These are phyloP conservation scores for Agaricales sp. DNA, from an alignment of 1,284 basidiomycete genomes.

Conservation along the genomic window DNA sequence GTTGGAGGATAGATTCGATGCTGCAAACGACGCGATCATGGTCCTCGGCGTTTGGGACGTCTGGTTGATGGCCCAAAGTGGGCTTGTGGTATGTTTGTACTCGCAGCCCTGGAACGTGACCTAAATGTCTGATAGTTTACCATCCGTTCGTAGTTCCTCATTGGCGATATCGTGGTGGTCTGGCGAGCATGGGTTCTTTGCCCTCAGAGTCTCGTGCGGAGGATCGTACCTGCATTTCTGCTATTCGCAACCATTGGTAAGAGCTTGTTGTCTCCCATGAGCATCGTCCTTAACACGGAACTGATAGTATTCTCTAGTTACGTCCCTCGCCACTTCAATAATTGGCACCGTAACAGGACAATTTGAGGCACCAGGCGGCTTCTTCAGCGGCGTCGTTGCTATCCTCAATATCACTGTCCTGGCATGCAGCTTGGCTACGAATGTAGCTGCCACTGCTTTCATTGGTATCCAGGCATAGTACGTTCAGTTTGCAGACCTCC, in stretches of 20 bases:
- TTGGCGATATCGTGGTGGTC: background rate
- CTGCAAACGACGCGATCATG: background rate
- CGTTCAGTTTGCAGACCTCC: too few relatives aligned
- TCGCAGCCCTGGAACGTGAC: background rate
- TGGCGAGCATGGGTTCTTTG: background rate
- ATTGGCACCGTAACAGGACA: background rate
- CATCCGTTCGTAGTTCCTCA: background rate
- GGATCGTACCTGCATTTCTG: background rate
- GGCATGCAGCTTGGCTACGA: background rate
- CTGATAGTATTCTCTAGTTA: background rate
- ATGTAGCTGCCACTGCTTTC: too few relatives aligned
- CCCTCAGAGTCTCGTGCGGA: background rate
- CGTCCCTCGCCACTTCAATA: background rate
- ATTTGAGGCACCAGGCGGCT: background rate
- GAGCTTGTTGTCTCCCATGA: background rate
- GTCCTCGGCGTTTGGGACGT: background rate
- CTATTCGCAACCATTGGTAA: background rate
- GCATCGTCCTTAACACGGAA: too few relatives aligned
- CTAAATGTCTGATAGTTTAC: background rate
- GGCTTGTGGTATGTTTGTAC: background rate
- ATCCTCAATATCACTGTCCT: background rate
- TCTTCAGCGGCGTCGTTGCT: background rate
- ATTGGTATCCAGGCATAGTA: too few relatives aligned
- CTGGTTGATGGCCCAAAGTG: background rate
- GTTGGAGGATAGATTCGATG: too few relatives aligned